Evolutionary conservation across 2,329 filamentous ascomycete genomes (phyloP), one percentile per base, ranked within the genome.

Genomic region (Ascochyta pisi): DNA sequence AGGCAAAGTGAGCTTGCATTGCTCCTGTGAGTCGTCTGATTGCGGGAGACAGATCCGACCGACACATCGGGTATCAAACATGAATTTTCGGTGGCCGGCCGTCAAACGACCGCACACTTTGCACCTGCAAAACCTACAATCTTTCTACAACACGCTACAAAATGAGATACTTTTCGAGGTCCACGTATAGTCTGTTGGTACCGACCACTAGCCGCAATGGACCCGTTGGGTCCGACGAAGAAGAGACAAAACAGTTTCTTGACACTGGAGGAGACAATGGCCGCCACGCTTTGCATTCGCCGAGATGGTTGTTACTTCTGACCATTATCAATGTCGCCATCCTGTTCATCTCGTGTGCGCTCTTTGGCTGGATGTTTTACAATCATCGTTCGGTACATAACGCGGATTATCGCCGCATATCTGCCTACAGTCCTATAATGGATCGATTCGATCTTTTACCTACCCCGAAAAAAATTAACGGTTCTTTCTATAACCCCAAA

Each of bases 361-460:
- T 45, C 4, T 34, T 35, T 16, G 24, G 24, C 13, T 7, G 10
- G 9, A 29, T 24, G 34, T 23, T 22, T 9, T 39, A 39, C n/a
- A 38, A 39, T 34, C 24, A 35, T 27, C 38, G 42, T 23, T 13
- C 52, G 2, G 34, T 53, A n/a, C 38, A 37, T 19, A 60, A 60
- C 22, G 44, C 52, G 26, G 52, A 55, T 7, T 50, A 52, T 22
- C 52, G 39, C 12, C 43, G 48, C 16, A 50, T 44, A 22, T 52
- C 52, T 2, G 34, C 47, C 1, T 60, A 56, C 48, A 60, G 57
- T 24, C 57, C 57, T 6, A 19, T 56, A 22, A 40, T 44, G 38
- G 47, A 52, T 40, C 45, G 24, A 29, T 60, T 56, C 26, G 45
- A 47, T 13, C 44, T 60, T 5, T 48, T 47, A 2, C 41, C 52